Percentiles rank a stretch among this genome's conserved stretches.
Conservation (phyloP, 2,329 filamentous ascomycete species). For the Fusarium albidum region DNA sequence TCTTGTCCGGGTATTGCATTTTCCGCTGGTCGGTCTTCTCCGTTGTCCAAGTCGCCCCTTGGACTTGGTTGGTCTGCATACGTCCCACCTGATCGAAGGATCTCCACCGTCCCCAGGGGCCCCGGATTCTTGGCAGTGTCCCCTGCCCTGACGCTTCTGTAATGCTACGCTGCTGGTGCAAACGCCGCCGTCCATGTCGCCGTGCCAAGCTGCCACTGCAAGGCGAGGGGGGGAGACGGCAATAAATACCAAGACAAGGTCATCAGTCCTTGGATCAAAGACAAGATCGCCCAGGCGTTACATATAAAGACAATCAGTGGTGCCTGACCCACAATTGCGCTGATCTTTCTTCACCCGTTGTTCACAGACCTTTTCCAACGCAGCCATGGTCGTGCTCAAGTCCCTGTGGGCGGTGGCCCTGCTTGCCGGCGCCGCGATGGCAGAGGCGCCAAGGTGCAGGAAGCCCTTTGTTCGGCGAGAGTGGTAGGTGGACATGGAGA, state of each 20-base stretch:
- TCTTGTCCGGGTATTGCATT: too few relatives aligned
- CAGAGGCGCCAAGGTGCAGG: slow-evolving; percentile 9
- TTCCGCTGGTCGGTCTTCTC: too few relatives aligned
- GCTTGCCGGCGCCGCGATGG: slow-evolving; percentile 3
- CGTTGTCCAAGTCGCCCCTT: too few relatives aligned
- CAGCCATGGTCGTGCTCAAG: slow-evolving; percentile 9
- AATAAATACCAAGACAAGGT: too few relatives aligned
- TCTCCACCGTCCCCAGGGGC: not conserved
- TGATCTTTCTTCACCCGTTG: not conserved
- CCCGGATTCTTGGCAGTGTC: not conserved
- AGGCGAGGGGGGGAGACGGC: too few relatives aligned
- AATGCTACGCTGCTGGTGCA: not conserved
- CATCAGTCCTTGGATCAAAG: too few relatives aligned
- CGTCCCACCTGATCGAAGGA: too few relatives aligned
- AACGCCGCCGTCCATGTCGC: too few relatives aligned
- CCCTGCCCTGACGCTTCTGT: not conserved
- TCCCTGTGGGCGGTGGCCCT: slow-evolving; percentile 15
- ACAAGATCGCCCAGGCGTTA: not conserved
- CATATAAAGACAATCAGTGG: not conserved
- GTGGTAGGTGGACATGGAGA: slow-evolving; percentile 6
- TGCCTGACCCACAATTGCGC: not conserved
- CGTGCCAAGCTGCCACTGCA: too few relatives aligned
- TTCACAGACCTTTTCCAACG: not conserved
- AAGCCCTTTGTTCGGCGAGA: slow-evolving; percentile 21
- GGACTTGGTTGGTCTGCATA: too few relatives aligned